Evolutionary conservation across 2,329 filamentous ascomycete genomes (phyloP).

Genomic region (Nakataea oryzae): DNA sequence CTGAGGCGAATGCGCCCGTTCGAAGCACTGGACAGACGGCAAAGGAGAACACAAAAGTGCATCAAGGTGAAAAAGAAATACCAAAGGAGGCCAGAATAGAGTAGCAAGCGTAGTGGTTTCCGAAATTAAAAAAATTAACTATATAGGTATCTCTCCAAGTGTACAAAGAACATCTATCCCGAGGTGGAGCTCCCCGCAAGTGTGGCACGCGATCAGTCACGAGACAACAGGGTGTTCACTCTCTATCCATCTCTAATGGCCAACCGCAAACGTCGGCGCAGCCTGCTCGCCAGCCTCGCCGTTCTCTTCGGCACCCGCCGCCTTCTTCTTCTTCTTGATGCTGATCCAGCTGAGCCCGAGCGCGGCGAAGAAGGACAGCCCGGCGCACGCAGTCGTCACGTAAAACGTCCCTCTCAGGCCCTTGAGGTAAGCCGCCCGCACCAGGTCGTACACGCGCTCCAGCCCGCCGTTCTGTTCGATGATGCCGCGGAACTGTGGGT

Average conservation of each 20-base stretch:
- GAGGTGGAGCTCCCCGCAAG: too few species aligned
- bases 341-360: not conserved
- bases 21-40: too few species aligned
- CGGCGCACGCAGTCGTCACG: not conserved
- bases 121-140: not conserved
- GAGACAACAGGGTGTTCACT: too few species aligned
- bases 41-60: too few species aligned
- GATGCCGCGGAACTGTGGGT: not conserved
- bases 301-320: not conserved
- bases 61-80: not conserved
- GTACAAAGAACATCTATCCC: not conserved
- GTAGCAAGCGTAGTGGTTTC: not conserved
- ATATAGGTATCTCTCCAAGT: not conserved
- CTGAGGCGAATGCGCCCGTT: too few species aligned
- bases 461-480: not conserved
- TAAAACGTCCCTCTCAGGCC: conserved; percentile 1
- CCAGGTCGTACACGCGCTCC: not conserved
- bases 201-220: too few species aligned
- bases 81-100: too few species aligned
- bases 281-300: not conserved
- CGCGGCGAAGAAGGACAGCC: not conserved
- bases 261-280: not conserved
- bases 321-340: conserved; percentile 1
- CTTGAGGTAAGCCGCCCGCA: not conserved
- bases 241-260: not conserved